A percentile compares a stretch with the other conserved stretches of the same genome.
Evolutionary conservation across 2,329 filamentous ascomycete species (phyloP).

Genomic region (Verticillium longisporum): DNA sequence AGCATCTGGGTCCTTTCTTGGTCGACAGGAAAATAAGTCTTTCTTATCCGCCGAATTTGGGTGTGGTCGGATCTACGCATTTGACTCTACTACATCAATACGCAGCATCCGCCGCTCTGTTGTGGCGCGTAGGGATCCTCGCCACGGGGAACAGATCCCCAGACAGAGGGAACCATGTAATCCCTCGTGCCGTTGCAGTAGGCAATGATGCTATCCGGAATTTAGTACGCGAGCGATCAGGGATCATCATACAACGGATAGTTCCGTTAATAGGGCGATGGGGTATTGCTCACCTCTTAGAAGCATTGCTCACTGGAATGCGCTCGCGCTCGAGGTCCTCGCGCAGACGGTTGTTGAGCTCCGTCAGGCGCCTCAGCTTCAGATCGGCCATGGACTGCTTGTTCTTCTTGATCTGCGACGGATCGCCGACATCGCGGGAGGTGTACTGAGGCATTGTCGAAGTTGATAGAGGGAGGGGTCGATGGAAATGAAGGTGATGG

Average conservation of each 20-base stretch:
- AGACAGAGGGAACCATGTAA: constrained; percentile 97
- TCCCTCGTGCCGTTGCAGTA: constrained; percentile 98
- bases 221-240: background rate
- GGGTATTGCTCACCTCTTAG: constrained; percentile 60
- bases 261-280: too few relatives aligned
- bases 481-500: background rate
- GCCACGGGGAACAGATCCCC: constrained; percentile 88
- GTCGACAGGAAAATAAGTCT: background rate
- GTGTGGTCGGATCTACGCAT: constrained; percentile 6
- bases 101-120: constrained; percentile 87
- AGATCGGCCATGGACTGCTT: constrained; percentile 99
- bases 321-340: constrained; percentile 94
- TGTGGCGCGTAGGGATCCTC: constrained; percentile 98
- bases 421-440: constrained; percentile 60
- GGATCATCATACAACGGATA: background rate
- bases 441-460: constrained; percentile 56
- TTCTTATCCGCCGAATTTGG: constrained; percentile 2
- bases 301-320: constrained; percentile 91
- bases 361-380: constrained; percentile 90
- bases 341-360: constrained; percentile 91
- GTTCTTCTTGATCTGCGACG: constrained; percentile 74
- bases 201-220: constrained; percentile 70
- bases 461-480: background rate
- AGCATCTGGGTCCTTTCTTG: background rate
- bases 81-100: constrained; percentile 66